phyloP scores from a whole-genome alignment of 2,329 filamentous ascomycete genomes.

The Beauveria bassiana region DNA sequence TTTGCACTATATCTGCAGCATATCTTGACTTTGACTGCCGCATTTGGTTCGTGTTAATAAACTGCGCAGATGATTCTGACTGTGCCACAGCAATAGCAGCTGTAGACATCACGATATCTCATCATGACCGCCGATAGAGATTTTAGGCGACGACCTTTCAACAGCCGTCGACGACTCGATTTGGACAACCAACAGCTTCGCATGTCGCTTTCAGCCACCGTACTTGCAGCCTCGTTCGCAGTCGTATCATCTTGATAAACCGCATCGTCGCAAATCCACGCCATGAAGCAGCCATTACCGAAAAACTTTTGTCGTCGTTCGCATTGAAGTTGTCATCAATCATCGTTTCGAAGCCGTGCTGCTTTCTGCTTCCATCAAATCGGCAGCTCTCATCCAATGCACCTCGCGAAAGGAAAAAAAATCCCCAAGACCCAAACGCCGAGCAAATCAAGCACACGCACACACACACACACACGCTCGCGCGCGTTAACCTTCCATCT shows the following conservation, averaged over 20 bases:
- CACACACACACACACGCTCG: background rate
- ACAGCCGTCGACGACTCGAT: no score
- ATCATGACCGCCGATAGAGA: no score
- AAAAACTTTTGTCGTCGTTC: background rate
- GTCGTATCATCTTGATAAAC: no score
- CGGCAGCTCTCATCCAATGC: background rate
- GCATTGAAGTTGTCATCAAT: background rate
- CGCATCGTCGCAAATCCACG: background rate
- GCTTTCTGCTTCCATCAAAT: background rate
- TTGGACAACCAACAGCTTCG: no score
- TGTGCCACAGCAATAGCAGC: no score
- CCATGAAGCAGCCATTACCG: background rate
- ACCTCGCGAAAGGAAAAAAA: background rate
- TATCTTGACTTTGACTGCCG: background rate
- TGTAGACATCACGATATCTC: no score
- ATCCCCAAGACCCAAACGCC: conserved; percentile 4
- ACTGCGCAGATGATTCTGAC: no score
- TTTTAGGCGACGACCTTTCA: no score
- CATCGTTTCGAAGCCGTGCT: background rate
- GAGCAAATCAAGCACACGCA: background rate
- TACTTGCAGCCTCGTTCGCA: background rate
- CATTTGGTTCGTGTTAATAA: no score
- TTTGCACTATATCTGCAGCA: background rate
- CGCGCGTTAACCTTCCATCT: conserved; percentile 44
- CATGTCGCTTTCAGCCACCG: no score